phyloP scores from a whole-genome alignment of 495 filamentous ascomycete species.

The Aspergillus biplanus region DNA sequence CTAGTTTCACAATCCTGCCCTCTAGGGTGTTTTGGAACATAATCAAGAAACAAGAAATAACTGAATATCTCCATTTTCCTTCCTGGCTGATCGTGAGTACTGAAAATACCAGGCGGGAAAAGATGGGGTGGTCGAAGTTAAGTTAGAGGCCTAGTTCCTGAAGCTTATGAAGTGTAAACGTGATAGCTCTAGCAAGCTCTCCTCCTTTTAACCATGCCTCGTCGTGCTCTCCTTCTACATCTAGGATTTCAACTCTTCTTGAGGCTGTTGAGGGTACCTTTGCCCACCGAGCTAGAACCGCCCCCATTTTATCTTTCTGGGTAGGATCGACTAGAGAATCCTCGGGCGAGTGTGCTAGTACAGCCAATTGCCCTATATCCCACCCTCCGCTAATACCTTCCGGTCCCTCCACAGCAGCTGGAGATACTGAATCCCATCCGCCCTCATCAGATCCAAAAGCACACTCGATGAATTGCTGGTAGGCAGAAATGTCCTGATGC shows the following conservation, averaged over 20 bases:
- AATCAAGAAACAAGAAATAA: slow-evolving; percentile 9
- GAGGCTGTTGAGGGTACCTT: slow-evolving; percentile 24
- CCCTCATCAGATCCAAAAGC: slow-evolving; percentile 64
- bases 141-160: slow-evolving; percentile 15
- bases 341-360: slow-evolving; percentile 61
- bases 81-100: too few species aligned
- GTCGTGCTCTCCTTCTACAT: slow-evolving; percentile 66
- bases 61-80: too few species aligned
- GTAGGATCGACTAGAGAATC: slow-evolving; percentile 64
- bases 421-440: slow-evolving; percentile 58
- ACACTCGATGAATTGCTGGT: slow-evolving; percentile 59
- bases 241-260: slow-evolving; percentile 38
- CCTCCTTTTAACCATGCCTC: slow-evolving; percentile 58
- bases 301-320: slow-evolving; percentile 54
- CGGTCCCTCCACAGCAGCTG: slow-evolving; percentile 41
- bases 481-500: slow-evolving; percentile 50
- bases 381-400: slow-evolving; percentile 43
- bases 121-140: neutral
- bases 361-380: slow-evolving; percentile 49
- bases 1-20: slow-evolving; percentile 23
- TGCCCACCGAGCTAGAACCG: slow-evolving; percentile 38
- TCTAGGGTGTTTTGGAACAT: slow-evolving; percentile 14
- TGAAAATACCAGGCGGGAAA: too few species aligned
- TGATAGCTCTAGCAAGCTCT: slow-evolving; percentile 50
- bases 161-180: slow-evolving; percentile 38